Base-by-base conservation (phyloP, 371 early-diverging fungal species). In the Mortierella sp. region DNA sequence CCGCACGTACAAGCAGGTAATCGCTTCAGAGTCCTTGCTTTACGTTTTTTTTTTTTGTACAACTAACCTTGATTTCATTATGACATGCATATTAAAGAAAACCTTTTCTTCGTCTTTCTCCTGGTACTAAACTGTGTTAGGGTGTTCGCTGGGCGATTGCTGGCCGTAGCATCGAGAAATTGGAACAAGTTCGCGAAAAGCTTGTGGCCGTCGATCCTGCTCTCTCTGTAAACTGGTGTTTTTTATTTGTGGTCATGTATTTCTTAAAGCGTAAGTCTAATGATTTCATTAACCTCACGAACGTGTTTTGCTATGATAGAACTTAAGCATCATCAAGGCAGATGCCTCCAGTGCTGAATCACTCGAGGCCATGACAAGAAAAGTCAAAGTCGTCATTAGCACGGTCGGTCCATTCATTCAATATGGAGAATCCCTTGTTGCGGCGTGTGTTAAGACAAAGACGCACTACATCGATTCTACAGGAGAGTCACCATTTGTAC, bases 401-500 rank as follows among this genome's bases (percentile, higher is more conserved):
- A 95, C 95, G 17, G 95, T 93, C 17, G 78, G 84, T 12, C 86
- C 86, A 6, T 87, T 81, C 62, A 56, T 82, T 41, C 67, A 78
- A 39, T 86, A 87, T 26, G 94, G 94, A 17, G 86, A 87, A 19
- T 84, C 87, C 11, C 82, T 95, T 7, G 92, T 97, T 8, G 90
- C 90, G 21, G 88, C 95, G 3, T 96, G 97, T 62, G 88, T 97
- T 30, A 82, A 89, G 15, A 84, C 87, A 23, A 81, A 80, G 7
- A 94, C 96, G 1, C 92, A 99, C 76, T 99, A 99, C 61, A 84
- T 96, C 26, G 99, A 99, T 70, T 92, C 91, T 14, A 94, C 96
- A 17, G 98, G 97, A 27, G 97, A 97, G 72, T 52, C 64, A 2
- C 67, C 71, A 14, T 67, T 71, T 44, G 79, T 72, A 23, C 23